Evolutionary conservation across 345 rosid genomes (phyloP).

Genomic region (Eucalyptus globulus): DNA sequence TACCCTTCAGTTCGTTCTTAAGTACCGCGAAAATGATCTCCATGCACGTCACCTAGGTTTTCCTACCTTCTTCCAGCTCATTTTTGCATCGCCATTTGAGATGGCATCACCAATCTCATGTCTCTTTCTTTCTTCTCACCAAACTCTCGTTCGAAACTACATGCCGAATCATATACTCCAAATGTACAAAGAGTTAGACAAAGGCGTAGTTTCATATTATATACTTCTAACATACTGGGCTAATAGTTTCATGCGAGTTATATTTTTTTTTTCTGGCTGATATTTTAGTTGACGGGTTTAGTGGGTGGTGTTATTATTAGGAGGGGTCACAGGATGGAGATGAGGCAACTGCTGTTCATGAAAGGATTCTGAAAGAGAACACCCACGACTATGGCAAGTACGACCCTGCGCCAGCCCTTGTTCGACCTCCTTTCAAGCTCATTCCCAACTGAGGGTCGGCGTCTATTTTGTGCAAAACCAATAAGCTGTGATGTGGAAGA

Average conservation of each 20-base stretch:
- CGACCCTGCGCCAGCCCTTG: slow-evolving; percentile 61
- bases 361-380: slow-evolving; percentile 50
- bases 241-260: background rate
- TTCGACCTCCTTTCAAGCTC: slow-evolving; percentile 89
- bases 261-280: background rate
- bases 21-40: background rate
- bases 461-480: background rate
- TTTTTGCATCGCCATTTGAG: background rate
- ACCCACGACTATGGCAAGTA: slow-evolving; percentile 67
- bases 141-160: background rate
- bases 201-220: background rate
- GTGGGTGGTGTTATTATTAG: background rate
- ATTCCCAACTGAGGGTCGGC: slow-evolving; percentile 55
- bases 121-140: background rate
- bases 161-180: background rate
- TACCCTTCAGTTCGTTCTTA: background rate
- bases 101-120: background rate
- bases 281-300: background rate
- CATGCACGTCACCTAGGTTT: background rate
- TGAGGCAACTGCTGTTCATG: slow-evolving; percentile 17
- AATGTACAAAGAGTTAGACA: background rate
- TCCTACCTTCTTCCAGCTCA: background rate
- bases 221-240: background rate
- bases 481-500: background rate
- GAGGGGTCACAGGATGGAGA: slow-evolving; percentile 2